Evolutionary conservation across 2,329 filamentous ascomycete genomes (phyloP), one percentile per base, ranked within the genome.

Genomic region (Fusarium oxysporum): DNA sequence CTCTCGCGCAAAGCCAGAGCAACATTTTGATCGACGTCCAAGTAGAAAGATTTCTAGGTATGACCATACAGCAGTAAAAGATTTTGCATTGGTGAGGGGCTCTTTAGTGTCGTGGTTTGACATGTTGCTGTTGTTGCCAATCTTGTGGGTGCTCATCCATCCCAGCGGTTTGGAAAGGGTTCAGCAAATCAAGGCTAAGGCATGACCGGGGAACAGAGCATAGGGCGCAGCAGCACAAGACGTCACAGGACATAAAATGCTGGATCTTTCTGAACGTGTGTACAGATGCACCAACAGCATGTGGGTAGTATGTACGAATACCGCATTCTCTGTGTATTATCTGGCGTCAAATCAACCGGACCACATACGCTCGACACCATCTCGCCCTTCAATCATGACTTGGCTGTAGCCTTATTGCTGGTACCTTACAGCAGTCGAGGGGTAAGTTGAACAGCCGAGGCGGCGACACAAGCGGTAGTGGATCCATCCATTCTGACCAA

Each of bases 381-480:
- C 47, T 67, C 53, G 30, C 23, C 14, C 28, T 47, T 47, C 32
- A 50, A 58, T 21, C 61, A 66, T 51, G 63, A 47, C 56, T 65
- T 62, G 60, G 51, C 32, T 55, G 58, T 70, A 54, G 58, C 62
- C 71, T 64, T 62, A 41, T 53, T 59, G 47, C 40, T 56, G 70
- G 71, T 73, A 74, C 71, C 71, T 73, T 72, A 71, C 71, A 73
- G 68, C 71, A 72, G 59, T 59, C 54, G 67, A 72, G 67, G 56
- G 70, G 65, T 61, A 65, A 70, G 30, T 50, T 23, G 47, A 33
- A 62, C 62, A 68, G 62, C 71, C 65, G 58, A 69, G 54, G 63
- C 64, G 60, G 58, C 63, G 67, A 65, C 62, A 54, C 66, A 44
- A 51, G 45, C 44, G 45, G 62, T 38, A 65, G 68, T 75, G 70